Evolutionary conservation across 345 rosid genomes (phyloP).

Genomic region (Eutrema yunnanense): DNA sequence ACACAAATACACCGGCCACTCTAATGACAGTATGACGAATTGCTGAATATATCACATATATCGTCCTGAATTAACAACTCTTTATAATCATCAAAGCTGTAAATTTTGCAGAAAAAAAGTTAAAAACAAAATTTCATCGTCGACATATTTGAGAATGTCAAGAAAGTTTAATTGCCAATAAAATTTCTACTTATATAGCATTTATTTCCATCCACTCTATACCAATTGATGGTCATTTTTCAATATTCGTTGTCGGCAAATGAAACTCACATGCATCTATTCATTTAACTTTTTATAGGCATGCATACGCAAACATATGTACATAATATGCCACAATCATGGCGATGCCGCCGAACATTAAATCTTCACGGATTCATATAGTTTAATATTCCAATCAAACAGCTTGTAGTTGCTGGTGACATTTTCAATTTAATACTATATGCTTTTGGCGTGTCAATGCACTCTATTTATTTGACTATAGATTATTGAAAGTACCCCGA

Average conservation of each 20-base stretch:
- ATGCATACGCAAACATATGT: conserved; percentile 18
- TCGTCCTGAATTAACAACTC: neutral
- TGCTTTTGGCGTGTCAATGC: conserved; percentile 3
- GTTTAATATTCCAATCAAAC: neutral
- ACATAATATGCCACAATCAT: conserved; percentile 16
- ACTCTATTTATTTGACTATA: neutral
- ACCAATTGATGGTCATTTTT: conserved; percentile 5
- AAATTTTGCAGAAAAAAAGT: no score
- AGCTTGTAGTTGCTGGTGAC: conserved; percentile 16
- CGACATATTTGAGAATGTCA: no score
- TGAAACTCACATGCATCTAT: conserved; percentile 23
- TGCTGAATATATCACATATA: neutral
- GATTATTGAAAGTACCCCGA: neutral
- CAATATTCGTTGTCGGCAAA: conserved; percentile 21
- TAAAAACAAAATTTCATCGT: neutral
- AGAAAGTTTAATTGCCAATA: neutral
- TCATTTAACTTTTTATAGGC: conserved; percentile 6
- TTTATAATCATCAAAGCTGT: neutral
- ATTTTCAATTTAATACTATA: neutral
- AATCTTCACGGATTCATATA: neutral
- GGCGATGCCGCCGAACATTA: conserved; percentile 1
- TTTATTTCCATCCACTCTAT: neutral
- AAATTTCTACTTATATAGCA: neutral
- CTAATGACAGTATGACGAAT: neutral
- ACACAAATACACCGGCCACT: neutral